A percentile compares a stretch with the other conserved stretches of the same genome.
These are phyloP conservation scores for Fusarium sp. DNA, from an alignment of 2,329 filamentous ascomycete genomes.

Conservation along the genomic window DNA sequence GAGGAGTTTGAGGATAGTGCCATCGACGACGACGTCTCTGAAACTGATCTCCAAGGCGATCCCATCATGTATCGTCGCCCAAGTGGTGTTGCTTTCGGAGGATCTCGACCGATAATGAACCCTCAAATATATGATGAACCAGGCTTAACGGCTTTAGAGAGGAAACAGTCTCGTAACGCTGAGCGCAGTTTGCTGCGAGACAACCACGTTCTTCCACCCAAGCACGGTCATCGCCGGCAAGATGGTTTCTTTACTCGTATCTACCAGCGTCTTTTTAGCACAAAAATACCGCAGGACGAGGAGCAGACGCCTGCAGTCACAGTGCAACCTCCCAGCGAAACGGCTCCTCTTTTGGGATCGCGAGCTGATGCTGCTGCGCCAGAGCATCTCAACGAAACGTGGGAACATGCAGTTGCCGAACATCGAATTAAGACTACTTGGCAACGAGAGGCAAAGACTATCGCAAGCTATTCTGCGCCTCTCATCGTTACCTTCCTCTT, in stretches of 20 bases:
- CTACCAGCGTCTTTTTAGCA: constrained; percentile 66
- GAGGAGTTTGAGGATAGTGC: constrained; percentile 58
- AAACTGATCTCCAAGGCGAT: constrained; percentile 53
- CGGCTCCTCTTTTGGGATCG: constrained; percentile 54
- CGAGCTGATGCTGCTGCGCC: constrained; percentile 56
- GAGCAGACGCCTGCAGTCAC: constrained; percentile 53
- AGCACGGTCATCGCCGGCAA: constrained; percentile 55
- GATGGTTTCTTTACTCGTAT: constrained; percentile 53
- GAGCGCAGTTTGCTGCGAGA: constrained; percentile 72
- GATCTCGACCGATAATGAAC: constrained; percentile 75
- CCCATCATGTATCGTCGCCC: constrained; percentile 77
- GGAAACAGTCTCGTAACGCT: constrained; percentile 66
- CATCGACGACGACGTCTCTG: constrained; percentile 47
- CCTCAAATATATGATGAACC: constrained; percentile 61
- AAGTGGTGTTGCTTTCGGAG: constrained; percentile 78
- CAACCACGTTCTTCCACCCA: constrained; percentile 73
- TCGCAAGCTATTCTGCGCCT: constrained; percentile 76
- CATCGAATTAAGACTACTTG: constrained; percentile 90
- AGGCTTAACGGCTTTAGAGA: constrained; percentile 65
- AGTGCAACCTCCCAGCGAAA: constrained; percentile 55
- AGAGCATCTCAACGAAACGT: constrained; percentile 75
- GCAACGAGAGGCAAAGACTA: constrained; percentile 87
- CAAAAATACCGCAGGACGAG: constrained; percentile 56
- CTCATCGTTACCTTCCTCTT: constrained; percentile 78
- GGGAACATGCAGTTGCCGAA: constrained; percentile 85